Conservation (phyloP, 352 stramenopile genomes). For the Pythium monospermum region DNA sequence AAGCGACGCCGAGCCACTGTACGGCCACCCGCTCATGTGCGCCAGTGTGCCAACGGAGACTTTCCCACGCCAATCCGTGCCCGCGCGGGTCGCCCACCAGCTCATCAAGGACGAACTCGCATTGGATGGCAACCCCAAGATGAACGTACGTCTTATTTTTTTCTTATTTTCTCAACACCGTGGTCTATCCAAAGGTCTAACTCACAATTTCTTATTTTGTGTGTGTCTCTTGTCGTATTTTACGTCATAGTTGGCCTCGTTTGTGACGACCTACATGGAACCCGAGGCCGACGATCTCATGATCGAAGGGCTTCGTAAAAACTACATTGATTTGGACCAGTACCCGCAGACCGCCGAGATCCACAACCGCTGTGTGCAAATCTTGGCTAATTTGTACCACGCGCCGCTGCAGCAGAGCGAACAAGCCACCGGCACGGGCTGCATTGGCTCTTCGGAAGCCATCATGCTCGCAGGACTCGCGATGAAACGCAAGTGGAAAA, state of each 20-base stretch:
- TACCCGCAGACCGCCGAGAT: slow-evolving; percentile 92
- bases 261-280: slow-evolving; percentile 92
- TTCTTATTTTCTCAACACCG: not conserved
- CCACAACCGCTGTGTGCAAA: slow-evolving; percentile 91
- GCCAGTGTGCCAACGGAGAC: slow-evolving; percentile 49
- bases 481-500: slow-evolving; percentile 90
- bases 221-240: not conserved
- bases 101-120: slow-evolving; percentile 88
- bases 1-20: slow-evolving; percentile 55
- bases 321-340: slow-evolving; percentile 92
- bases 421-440: slow-evolving; percentile 78
- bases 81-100: slow-evolving; percentile 77
- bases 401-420: slow-evolving; percentile 52
- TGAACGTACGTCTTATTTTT: slow-evolving; percentile 56
- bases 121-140: slow-evolving; percentile 87
- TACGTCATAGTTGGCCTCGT: slow-evolving; percentile 62
- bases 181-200: not conserved
- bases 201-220: not conserved
- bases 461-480: slow-evolving; percentile 89
- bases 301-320: slow-evolving; percentile 84
- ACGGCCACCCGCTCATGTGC: slow-evolving; percentile 81
- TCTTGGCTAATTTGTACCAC: slow-evolving; percentile 90
- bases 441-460: slow-evolving; percentile 90
- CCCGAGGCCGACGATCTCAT: slow-evolving; percentile 88
- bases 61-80: slow-evolving; percentile 63